phyloP scores from a whole-genome alignment of 1,284 basidiomycete genomes.

The Puccinia triticina region DNA sequence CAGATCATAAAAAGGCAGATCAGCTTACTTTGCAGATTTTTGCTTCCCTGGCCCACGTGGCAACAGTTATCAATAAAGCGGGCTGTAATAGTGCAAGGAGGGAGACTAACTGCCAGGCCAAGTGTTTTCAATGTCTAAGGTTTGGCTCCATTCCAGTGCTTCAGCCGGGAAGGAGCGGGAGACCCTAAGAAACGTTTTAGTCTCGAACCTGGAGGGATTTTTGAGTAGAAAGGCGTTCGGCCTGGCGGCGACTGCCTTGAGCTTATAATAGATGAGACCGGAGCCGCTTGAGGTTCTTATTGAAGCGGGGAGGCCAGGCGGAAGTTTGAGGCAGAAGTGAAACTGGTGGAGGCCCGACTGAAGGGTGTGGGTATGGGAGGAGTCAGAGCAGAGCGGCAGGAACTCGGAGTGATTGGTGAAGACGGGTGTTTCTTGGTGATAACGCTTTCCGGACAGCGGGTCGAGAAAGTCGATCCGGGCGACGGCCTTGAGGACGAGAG shows the following conservation, averaged over 20 bases:
- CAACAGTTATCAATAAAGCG: no score
- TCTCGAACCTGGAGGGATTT: constrained; percentile 70
- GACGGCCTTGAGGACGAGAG: constrained; percentile 18
- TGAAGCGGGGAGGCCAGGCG: constrained; percentile 78
- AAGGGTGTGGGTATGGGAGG: constrained; percentile 33
- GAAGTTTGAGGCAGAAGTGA: constrained; percentile 62
- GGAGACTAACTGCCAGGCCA: constrained; percentile 75
- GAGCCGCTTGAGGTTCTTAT: constrained; percentile 67
- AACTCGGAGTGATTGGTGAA: constrained; percentile 38
- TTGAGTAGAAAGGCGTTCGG: constrained; percentile 66
- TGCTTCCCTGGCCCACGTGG: no score
- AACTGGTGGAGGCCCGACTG: constrained; percentile 40
- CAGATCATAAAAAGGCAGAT: background rate
- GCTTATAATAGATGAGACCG: constrained; percentile 78
- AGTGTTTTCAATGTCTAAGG: constrained; percentile 86
- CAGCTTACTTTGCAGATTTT: background rate
- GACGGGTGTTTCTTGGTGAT: constrained; percentile 32
- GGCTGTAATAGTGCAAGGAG: background rate
- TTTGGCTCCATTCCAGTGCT: constrained; percentile 90
- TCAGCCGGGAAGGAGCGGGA: constrained; percentile 75
- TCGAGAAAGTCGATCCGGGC: constrained; percentile 43
- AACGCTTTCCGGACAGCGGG: constrained; percentile 31
- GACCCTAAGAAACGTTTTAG: constrained; percentile 69
- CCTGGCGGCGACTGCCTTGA: constrained; percentile 77
- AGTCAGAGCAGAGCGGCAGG: constrained; percentile 25